Base-by-base conservation (phyloP, 768 basidiomycete species). In the Boletus coccyginus region DNA sequence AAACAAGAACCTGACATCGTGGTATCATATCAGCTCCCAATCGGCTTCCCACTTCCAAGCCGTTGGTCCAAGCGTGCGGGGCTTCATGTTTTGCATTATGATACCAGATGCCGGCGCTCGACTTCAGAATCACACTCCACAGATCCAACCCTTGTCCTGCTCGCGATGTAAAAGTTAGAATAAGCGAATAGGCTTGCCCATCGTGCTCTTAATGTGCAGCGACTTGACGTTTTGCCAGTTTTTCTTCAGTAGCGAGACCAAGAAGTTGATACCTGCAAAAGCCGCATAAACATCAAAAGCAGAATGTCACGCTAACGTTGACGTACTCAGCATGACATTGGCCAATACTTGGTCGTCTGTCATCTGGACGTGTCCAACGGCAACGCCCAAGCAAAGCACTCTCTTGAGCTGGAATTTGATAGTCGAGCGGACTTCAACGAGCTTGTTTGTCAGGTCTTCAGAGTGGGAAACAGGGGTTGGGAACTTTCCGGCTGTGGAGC, bases 401-500 rank as follows among this genome's bases (percentile, higher is more conserved):
- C 94, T 94, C 86, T 98, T 98, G 53, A 98, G 85, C 83, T 98
- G 96, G 91, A 98, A 98, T 81, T 98, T 99, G 86, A 99, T 98
- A 63, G 96, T 98, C 64, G 94, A 96, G 72, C 92, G 90, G 65
- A 99, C 95, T 75, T 99, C 97, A 62, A 77, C 85, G 72, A 97
- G 80, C 81, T 98, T 98, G 81, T 86, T 89, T 71, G 69, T 66
- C 53, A 99, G 78, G 76, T 98, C 96, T 70, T 99, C 97, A 32
- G 81, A 72, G 74, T 94, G 92, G 19, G 93, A 88, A 73, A 99
- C 85, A 66, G 97, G 95, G 53, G 96, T 98, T 48, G 95, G 96
- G 90, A 98, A 98, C 75, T 98, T 98, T 73, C 95, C 96, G 70
- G 97, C 94, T 94, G 46, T 29, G 55, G n/a, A 16, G 11, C 3